A percentile compares a stretch with the other conserved stretches of the same genome.
Conservation (phyloP, 306 rosid genomes). For the Rosa rugosa region DNA sequence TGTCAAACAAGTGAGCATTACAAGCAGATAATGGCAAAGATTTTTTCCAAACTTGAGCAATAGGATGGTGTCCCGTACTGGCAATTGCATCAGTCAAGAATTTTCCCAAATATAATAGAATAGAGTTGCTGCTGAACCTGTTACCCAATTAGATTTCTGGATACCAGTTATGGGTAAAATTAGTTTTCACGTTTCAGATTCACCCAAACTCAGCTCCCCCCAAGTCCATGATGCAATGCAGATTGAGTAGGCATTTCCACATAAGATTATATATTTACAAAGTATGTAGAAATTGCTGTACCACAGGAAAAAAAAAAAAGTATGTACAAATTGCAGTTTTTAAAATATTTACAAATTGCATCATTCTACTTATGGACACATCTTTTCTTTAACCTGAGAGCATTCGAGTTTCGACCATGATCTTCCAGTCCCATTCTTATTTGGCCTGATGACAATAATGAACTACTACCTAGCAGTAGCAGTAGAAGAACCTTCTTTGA, state of each 20-base stretch:
- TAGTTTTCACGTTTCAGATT: no score
- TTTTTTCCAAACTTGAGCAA: no score
- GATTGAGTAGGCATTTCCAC: not conserved
- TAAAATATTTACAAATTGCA: not conserved
- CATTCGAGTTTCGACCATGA: not conserved
- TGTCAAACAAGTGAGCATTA: no score
- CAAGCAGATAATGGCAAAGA: no score
- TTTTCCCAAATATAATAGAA: no score
- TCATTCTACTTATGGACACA: not conserved
- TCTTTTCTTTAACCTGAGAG: not conserved
- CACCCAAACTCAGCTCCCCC: not conserved
- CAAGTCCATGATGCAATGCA: not conserved
- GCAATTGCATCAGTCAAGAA: no score
- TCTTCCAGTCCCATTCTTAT: not conserved
- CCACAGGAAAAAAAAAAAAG: not conserved
- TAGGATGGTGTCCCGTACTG: no score
- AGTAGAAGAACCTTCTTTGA: conserved; percentile 41
- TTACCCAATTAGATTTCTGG: no score
- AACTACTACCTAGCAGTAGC: conserved; percentile 37
- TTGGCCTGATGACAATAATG: not conserved
- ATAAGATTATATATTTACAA: not conserved
- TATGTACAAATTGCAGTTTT: not conserved
- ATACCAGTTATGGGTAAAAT: no score
- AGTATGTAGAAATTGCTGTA: not conserved
- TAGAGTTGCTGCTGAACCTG: no score